These are phyloP conservation scores for Mrakiaceae sp. DNA, from an alignment of 1,284 basidiomycete genomes.

Conservation along the genomic window DNA sequence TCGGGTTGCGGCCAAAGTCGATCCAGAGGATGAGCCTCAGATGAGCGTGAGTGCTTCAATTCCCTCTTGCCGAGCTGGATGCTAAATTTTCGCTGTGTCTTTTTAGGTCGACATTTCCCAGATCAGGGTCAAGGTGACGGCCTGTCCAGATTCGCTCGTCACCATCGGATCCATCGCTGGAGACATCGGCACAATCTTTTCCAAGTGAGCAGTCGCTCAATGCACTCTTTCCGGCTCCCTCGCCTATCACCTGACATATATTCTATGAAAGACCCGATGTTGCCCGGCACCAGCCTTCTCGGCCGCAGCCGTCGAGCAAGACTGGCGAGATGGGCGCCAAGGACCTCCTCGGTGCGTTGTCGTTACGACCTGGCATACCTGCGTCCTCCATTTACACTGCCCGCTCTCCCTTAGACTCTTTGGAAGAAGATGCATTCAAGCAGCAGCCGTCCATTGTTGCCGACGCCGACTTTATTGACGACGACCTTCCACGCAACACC, in stretches of 20 bases:
- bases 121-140: constrained; percentile 24
- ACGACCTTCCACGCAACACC: constrained; percentile 78
- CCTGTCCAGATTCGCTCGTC: constrained; percentile 37
- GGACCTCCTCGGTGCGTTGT: too few species aligned
- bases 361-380: too few species aligned
- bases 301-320: too few species aligned
- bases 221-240: not conserved
- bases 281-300: too few species aligned
- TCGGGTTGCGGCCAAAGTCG: constrained; percentile 33
- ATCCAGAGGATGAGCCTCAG: constrained; percentile 23
- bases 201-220: not conserved
- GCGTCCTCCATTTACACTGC: too few species aligned
- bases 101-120: constrained; percentile 6
- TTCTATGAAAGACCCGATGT: too few species aligned
- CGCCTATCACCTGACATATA: not conserved
- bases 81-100: too few species aligned
- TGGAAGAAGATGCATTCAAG: constrained; percentile 76
- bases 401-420: constrained; percentile 9
- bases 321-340: too few species aligned
- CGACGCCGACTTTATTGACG: constrained; percentile 75
- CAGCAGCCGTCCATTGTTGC: constrained; percentile 50
- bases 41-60: constrained; percentile 21
- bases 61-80: too few species aligned
- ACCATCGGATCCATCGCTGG: constrained; percentile 27
- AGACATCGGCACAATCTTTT: constrained; percentile 26